Base-by-base conservation (phyloP, 1,139 yeast species). In the Blastobotrys illinoisensis region DNA sequence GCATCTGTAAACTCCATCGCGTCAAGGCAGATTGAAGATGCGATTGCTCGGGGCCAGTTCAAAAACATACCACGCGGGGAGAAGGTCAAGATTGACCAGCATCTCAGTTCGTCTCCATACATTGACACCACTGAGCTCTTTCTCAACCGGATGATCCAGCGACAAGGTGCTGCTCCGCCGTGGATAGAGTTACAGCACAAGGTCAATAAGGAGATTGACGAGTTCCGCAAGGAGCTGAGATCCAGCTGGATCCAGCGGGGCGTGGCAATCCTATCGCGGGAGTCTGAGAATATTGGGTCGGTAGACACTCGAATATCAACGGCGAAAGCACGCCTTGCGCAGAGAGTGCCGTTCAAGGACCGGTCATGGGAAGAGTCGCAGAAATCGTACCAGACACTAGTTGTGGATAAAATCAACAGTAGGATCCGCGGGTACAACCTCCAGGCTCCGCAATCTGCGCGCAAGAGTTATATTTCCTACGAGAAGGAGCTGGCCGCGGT, bases 111-210 rank as follows among this genome's bases (percentile, higher is more conserved):
- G 36, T 73, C 74, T 51, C 77, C 80, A 0, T 79, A 75, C 60
- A 71, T 83, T 9, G 86, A 82, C 60, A 71, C 81, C 24, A 83
- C 87, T 0, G 86, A 81, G 60, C 82, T 79, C 63, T 88, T 87
- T 64, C 71, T 89, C 67, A 85, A 83, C 59, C 83, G 87, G 62
- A 84, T 89, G 50, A 72, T 89, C 56, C 83, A 81, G 60, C 79
- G 81, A 48, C 96, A 89, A 67, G 90, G 88, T 49, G 83, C 87
- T 0, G 74, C 84, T 9, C 96, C 96, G 0, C 95, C 95, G 0
- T 89, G 96, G 96, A 84, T 89, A 32, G 95, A 88, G 63, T 82
- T 80, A 53, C 97, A 89, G 68, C 79, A 82, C 48, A 76, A 79
- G 3, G 77, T 88, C 3, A 79, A 78, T 50, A 59, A 64, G 1